These are phyloP conservation scores for Paraphoma chrysanthemicola DNA, from an alignment of 2,329 filamentous ascomycete genomes.

Conservation along the genomic window DNA sequence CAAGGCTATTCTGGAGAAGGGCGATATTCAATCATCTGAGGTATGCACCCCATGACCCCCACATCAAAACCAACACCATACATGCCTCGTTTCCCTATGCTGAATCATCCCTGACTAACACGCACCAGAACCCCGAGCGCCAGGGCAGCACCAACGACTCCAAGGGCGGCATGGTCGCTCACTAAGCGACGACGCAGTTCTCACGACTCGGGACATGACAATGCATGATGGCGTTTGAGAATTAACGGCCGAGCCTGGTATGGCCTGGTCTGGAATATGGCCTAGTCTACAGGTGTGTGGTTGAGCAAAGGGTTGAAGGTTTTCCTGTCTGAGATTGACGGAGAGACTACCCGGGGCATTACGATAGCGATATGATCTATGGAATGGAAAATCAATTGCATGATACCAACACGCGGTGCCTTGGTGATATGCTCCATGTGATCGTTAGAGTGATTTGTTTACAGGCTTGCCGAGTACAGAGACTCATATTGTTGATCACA, in stretches of 20 bases:
- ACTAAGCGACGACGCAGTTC: slow-evolving; percentile 26
- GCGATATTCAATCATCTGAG: slow-evolving; percentile 53
- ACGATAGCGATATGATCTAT: slow-evolving; percentile 22
- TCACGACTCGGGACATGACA: slow-evolving; percentile 23
- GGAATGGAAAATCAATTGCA: slow-evolving; percentile 11
- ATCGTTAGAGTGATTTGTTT: no score
- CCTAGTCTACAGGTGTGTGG: background rate
- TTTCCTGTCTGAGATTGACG: background rate
- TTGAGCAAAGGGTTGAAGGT: slow-evolving; percentile 9
- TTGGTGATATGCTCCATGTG: no score
- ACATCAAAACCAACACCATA: background rate
- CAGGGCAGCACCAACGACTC: slow-evolving; percentile 53
- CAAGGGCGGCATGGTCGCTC: slow-evolving; percentile 42
- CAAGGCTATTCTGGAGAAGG: slow-evolving; percentile 79
- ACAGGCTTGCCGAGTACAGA: no score
- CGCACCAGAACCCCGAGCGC: slow-evolving; percentile 47
- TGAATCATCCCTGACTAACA: slow-evolving; percentile 6
- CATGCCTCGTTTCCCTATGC: no score
- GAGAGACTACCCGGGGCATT: background rate
- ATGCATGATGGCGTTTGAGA: slow-evolving; percentile 18
- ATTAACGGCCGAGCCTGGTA: slow-evolving; percentile 12
- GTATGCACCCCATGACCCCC: slow-evolving; percentile 28
- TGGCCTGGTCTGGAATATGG: slow-evolving; percentile 11
- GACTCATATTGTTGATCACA: no score
- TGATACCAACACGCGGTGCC: background rate